Percentiles rank a stretch among this genome's conserved stretches.
Evolutionary conservation across 2,329 filamentous ascomycete genomes (phyloP).

Genomic region (Colletotrichum lentis): DNA sequence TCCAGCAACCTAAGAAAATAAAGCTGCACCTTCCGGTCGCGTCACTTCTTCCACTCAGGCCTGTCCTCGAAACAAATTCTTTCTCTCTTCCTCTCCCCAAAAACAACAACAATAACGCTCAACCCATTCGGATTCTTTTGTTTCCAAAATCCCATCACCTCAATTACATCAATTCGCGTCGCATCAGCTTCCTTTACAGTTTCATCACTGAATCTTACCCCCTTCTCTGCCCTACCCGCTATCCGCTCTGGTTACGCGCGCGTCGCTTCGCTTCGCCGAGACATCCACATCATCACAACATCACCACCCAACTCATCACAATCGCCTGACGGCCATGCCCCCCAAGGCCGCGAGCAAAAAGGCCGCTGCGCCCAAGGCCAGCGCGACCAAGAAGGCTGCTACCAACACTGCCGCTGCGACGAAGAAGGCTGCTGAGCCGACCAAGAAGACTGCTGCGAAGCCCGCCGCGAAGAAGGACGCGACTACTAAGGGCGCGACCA

Average conservation of each 20-base stretch:
- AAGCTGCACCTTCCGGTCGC: constrained; percentile 36
- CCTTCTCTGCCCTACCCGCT: background rate
- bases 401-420: constrained; percentile 40
- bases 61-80: constrained; percentile 26
- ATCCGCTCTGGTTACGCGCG: constrained; percentile 20
- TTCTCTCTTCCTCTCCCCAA: background rate
- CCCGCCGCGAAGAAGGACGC: constrained; percentile 42
- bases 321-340: constrained; percentile 36
- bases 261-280: constrained; percentile 10
- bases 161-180: constrained; percentile 23
- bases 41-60: constrained; percentile 26
- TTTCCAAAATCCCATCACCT: constrained; percentile 9
- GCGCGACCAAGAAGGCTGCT: constrained; percentile 41
- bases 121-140: constrained; percentile 7
- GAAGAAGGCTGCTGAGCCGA: constrained; percentile 42
- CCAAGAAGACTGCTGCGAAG: constrained; percentile 41
- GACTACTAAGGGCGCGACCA: constrained; percentile 41
- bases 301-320: background rate
- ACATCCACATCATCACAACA: background rate
- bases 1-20: constrained; percentile 36
- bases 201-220: constrained; percentile 3
- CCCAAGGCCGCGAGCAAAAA: constrained; percentile 43
- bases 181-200: background rate
- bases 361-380: constrained; percentile 42
- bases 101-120: constrained; percentile 18